These are phyloP conservation scores for Herpetomonas samuelpessoai DNA, from an alignment of 208 protist species.

Conservation along the genomic window DNA sequence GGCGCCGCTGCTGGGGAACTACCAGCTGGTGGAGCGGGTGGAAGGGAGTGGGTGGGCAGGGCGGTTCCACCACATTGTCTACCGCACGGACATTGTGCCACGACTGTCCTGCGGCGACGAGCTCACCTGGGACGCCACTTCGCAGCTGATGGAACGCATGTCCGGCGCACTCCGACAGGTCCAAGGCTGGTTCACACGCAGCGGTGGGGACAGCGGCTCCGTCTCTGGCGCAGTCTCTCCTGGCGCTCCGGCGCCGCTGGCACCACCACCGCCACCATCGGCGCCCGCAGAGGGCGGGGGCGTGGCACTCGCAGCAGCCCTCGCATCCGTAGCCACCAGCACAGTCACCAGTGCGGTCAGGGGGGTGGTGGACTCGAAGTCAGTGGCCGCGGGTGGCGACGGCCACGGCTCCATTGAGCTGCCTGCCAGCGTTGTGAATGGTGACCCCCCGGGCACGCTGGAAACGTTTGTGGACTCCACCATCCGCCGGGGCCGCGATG, in stretches of 20 bases:
- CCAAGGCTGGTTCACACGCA: slow-evolving; percentile 26
- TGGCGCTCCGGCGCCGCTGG: not conserved
- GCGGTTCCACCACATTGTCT: slow-evolving; percentile 74
- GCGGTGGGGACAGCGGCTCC: not conserved
- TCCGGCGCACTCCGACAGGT: slow-evolving; percentile 19
- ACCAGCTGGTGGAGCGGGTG: slow-evolving; percentile 53
- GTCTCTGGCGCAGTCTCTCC: too few relatives aligned
- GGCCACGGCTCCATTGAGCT: not conserved
- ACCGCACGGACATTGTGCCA: slow-evolving; percentile 69
- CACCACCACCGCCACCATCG: not conserved
- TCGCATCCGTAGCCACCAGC: not conserved
- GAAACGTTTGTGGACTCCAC: slow-evolving; percentile 33
- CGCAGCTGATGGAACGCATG: slow-evolving; percentile 23
- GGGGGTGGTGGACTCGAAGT: not conserved
- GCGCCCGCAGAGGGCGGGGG: not conserved
- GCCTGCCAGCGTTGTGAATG: slow-evolving; percentile 4
- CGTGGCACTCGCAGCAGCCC: not conserved
- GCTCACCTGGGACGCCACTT: slow-evolving; percentile 34
- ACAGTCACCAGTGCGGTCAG: not conserved
- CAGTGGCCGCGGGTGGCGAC: not conserved
- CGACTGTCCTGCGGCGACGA: slow-evolving; percentile 61
- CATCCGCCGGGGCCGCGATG: slow-evolving; percentile 31
- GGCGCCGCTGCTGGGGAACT: slow-evolving; percentile 69
- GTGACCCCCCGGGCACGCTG: slow-evolving; percentile 16
- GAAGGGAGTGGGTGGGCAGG: slow-evolving; percentile 40